phyloP scores from a whole-genome alignment of 2,329 filamentous ascomycete genomes.

The Coleophoma crateriformis region DNA sequence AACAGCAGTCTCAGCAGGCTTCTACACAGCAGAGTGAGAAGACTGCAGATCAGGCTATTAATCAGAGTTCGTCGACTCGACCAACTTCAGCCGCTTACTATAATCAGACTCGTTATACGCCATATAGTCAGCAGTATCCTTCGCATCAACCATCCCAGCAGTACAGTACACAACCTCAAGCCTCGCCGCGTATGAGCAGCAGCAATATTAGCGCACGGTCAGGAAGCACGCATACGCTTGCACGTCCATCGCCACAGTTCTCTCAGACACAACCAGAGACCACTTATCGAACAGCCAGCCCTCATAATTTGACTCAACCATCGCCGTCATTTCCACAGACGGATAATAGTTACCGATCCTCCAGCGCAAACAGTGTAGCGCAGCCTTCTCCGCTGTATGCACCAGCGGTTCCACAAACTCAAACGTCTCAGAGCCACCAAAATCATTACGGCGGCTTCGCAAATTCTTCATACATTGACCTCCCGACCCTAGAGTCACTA shows the following conservation, averaged over 20 bases:
- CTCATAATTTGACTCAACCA: conserved; percentile 21
- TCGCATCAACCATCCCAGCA: conserved; percentile 24
- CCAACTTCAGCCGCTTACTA: conserved; percentile 19
- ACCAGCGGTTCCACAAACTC: conserved; percentile 8
- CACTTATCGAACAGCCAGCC: conserved; percentile 22
- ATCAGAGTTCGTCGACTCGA: conserved; percentile 14
- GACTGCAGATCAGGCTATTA: conserved; percentile 19
- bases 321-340: conserved; percentile 22
- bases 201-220: conserved; percentile 15
- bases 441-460: conserved; percentile 21
- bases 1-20: conserved; percentile 3
- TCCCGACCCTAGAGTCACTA: conserved; percentile 23
- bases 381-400: conserved; percentile 19
- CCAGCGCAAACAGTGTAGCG: conserved; percentile 12
- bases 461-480: conserved; percentile 22
- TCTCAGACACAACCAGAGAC: conserved; percentile 21
- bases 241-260: conserved; percentile 23
- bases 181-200: conserved; percentile 20
- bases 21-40: conserved; percentile 15
- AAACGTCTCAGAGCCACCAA: conserved; percentile 22
- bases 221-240: conserved; percentile 15
- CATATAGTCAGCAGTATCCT: conserved; percentile 24
- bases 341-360: conserved; percentile 15
- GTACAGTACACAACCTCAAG: conserved; percentile 18
- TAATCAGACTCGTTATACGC: conserved; percentile 16